These are phyloP conservation scores for Aspergillus costaricaensis DNA, from an alignment of 2,329 filamentous ascomycete species.

Conservation along the genomic window DNA sequence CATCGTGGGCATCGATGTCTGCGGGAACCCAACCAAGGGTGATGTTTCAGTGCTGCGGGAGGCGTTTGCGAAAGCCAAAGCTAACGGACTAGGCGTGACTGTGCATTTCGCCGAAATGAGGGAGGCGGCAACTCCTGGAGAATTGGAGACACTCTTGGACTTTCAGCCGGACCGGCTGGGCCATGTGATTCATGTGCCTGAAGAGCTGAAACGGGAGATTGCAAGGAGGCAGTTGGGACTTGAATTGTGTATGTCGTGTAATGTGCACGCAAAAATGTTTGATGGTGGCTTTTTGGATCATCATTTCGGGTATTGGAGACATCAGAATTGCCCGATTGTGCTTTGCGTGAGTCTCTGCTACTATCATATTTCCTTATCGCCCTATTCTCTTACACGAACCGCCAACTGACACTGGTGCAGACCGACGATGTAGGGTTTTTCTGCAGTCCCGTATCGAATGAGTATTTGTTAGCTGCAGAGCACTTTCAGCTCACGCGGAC, in stretches of 20 bases:
- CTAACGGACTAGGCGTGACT: conserved; percentile 62
- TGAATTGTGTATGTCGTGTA: conserved; percentile 78
- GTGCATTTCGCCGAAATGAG: conserved; percentile 76
- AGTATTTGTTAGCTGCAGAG: conserved; percentile 71
- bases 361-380: neutral
- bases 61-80: conserved; percentile 61
- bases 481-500: conserved; percentile 62
- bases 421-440: conserved; percentile 86
- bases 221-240: conserved; percentile 60
- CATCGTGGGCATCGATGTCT: conserved; percentile 76
- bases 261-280: conserved; percentile 75
- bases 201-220: conserved; percentile 61
- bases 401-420: conserved; percentile 45
- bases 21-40: conserved; percentile 70
- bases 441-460: conserved; percentile 72
- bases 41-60: conserved; percentile 61
- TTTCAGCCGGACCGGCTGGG: conserved; percentile 71
- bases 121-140: conserved; percentile 57
- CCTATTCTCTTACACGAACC: neutral
- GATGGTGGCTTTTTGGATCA: conserved; percentile 66
- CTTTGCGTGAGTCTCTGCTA: conserved; percentile 62
- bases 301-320: conserved; percentile 74
- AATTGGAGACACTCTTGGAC: conserved; percentile 64
- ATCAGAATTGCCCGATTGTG: conserved; percentile 61
- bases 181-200: conserved; percentile 75